Base-by-base conservation (phyloP, 768 basidiomycete species). In the Russula vinacea region DNA sequence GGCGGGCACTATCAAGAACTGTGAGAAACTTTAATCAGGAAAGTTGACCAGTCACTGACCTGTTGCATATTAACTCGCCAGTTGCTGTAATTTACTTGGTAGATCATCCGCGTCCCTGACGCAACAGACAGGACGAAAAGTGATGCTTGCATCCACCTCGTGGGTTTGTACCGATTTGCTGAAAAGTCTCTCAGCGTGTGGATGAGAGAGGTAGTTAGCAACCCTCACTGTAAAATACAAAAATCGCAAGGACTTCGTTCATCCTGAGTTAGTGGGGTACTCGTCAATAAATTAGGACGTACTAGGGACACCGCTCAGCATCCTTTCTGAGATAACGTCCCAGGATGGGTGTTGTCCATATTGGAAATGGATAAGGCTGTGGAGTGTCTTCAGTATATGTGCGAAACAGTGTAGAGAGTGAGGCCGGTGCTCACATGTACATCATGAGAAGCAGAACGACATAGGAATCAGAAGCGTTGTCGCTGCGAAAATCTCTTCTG, bases 41-140 rank as follows among this genome's bases (percentile, higher is more conserved):
- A 35, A 39, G 35, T 33, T 13, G 39, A 44, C 4, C 17, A 39
- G 52, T 33, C 14, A 68, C 74, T 47, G 59, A 90, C 91, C 82
- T 92, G 90, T 52, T 80, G 81, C 79, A 93, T 90, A 69, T 87
- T 88, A 39, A 81, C 79, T 42, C 81, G 69, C 85, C 88, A 92
- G 8, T 83, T 82, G n/a, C 82, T 85, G 42, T 77, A 78, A 69
- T 90, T 89, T 64, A 91, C 75, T 19, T 88, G 76, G 73, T 83
- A 92, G 57, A 94, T 78, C 79, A 92, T 77, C 55, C 90, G 81
- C 53, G 81, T 77, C 4, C 90, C 90, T 42, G 79, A 79, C 1
- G 76, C 71, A 14, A 82, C 74, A 8, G 87, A 85, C 29, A 90
- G 65, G 16, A 83, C 55, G 70, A 91, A 86, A 32, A 93, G 74